These are phyloP conservation scores for Pseudopithomyces chartarum DNA, from an alignment of 2,329 filamentous ascomycete genomes.

Conservation along the genomic window DNA sequence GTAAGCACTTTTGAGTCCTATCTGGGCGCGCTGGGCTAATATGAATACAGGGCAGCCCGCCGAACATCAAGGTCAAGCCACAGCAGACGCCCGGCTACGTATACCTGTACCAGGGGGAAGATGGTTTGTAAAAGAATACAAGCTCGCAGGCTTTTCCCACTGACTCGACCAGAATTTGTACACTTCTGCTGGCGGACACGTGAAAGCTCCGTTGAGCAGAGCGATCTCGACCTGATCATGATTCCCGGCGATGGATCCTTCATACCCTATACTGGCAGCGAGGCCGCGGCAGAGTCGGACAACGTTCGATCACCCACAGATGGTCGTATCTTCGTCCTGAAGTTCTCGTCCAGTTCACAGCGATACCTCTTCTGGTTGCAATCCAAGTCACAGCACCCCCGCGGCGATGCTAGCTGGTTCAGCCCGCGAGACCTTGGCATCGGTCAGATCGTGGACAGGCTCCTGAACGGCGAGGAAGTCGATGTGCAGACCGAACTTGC, in stretches of 20 bases:
- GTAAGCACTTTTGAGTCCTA: conserved; percentile 58
- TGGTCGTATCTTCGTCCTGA: conserved; percentile 90
- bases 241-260: conserved; percentile 89
- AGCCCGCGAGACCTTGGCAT: conserved; percentile 86
- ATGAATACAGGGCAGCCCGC: conserved; percentile 28
- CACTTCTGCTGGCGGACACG: conserved; percentile 98
- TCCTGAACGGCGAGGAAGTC: conserved; percentile 88
- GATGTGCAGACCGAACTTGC: conserved; percentile 74
- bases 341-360: conserved; percentile 90
- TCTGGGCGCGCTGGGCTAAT: conserved; percentile 13
- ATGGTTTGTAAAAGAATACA: conserved; percentile 63
- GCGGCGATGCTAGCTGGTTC: conserved; percentile 75
- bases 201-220: conserved; percentile 68
- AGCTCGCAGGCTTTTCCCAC: background rate
- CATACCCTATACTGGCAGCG: conserved; percentile 67
- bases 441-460: conserved; percentile 80
- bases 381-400: conserved; percentile 78
- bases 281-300: conserved; percentile 59
- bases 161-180: conserved; percentile 68
- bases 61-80: conserved; percentile 68
- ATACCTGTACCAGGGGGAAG: conserved; percentile 83
- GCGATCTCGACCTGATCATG: conserved; percentile 91
- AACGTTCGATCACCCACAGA: conserved; percentile 71
- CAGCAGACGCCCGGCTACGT: conserved; percentile 79
- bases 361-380: conserved; percentile 96